These are phyloP conservation scores for Paraphoma chrysanthemicola DNA, from an alignment of 2,329 filamentous ascomycete genomes.

Conservation along the genomic window DNA sequence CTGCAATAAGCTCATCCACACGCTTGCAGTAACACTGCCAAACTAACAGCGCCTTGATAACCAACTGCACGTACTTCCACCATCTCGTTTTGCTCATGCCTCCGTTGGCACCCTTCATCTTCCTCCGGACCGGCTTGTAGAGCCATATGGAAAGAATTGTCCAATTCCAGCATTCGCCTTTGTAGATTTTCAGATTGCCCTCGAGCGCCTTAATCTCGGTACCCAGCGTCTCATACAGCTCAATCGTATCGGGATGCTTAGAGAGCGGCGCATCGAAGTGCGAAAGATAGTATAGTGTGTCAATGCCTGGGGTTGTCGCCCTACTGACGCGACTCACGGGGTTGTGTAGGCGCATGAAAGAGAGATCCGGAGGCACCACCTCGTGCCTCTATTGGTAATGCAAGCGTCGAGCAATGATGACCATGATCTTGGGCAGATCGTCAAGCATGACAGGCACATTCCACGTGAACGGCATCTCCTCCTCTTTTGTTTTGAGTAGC, in stretches of 20 bases:
- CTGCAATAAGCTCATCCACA: not conserved
- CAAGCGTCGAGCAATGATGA: not conserved
- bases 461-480: not conserved
- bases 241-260: not conserved
- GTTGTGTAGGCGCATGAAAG: not conserved
- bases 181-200: not conserved
- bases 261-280: not conserved
- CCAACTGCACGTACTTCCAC: constrained; percentile 1
- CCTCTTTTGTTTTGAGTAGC: not conserved
- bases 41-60: not conserved
- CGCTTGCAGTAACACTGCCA: constrained; percentile 1
- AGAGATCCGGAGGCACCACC: not conserved
- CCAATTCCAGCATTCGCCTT: not conserved
- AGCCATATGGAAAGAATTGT: not conserved
- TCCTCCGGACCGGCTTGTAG: not conserved
- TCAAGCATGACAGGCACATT: not conserved
- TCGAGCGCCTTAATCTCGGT: not conserved
- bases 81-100: not conserved
- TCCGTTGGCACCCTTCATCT: not conserved
- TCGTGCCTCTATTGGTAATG: not conserved
- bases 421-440: constrained; percentile 1
- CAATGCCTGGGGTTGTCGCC: no score
- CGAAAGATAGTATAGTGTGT: not conserved
- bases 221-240: not conserved
- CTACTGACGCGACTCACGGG: not conserved